Base-by-base conservation (phyloP, 805 yeast species). In the Yarrowia yakushimensis region DNA sequence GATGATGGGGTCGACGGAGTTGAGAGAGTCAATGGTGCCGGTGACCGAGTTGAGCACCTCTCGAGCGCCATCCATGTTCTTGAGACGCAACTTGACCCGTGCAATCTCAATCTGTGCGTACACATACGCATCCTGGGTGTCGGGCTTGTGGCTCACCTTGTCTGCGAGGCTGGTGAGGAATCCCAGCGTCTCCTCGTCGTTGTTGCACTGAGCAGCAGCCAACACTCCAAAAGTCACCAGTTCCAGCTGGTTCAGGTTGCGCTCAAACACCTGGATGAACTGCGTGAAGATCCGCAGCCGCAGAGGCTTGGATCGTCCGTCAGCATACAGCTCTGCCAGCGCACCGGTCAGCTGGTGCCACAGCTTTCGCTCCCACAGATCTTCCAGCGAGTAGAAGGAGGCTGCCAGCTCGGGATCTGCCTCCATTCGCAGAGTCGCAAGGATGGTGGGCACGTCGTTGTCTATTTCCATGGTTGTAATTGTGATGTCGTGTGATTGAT, bases 281-380 rank as follows among this genome's bases (percentile, higher is more conserved):
- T 82, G 82, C 63, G 84, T 83, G 74, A 82, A 93, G 60, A 93
- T 75, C 66, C 85, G 83, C 68, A 85, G 73, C 67, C 93, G 82
- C 63, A 89, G 74, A 0, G 81, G 76, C 36, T 73, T 74, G 13
- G 88, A 79, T 27, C 78, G 78, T 9, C 83, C 79, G 63, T 79
- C 78, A 43, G 77, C 77, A 76, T 83, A 93, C 70, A 92, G 82
- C 65, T 80, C 81, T 34, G 76, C 75, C 63, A 94, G 77, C 7
- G 83, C 75, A 65, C 83, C 82, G 2, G 97, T 89, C 71, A 94
- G 81, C 78, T 94, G 98, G 76, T 87, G 96, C 97, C 97, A 94
- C 72, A 93, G 81, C 74, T 90, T 91, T 68, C 96, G 80, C 71
- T 91, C 97, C 76, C 90, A 88, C 63, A 79, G 78, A 69, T 90